A percentile compares a stretch with the other conserved stretches of the same genome.
These are phyloP conservation scores for Asterophora parasitica DNA, from an alignment of 768 basidiomycete genomes.

Conservation along the genomic window DNA sequence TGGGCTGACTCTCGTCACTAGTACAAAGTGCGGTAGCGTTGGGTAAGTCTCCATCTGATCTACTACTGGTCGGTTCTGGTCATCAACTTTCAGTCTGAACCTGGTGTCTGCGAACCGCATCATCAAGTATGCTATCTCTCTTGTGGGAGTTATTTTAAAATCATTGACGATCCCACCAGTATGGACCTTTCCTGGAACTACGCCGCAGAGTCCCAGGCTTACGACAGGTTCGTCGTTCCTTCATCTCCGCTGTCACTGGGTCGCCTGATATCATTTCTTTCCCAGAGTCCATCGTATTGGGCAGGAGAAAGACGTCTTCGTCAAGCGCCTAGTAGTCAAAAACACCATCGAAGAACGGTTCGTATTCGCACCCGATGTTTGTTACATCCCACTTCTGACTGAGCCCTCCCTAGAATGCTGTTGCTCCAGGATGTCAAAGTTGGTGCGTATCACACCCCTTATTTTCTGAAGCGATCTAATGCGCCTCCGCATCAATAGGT, in stretches of 20 bases:
- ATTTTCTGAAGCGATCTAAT: neutral
- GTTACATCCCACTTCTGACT: neutral
- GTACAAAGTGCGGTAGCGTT: constrained; percentile 66
- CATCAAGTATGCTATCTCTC: constrained; percentile 44
- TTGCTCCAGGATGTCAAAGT: constrained; percentile 64
- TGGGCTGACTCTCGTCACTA: constrained; percentile 17
- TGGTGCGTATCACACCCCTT: constrained; percentile 27
- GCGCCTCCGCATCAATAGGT: constrained; percentile 24
- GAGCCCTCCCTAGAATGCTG: constrained; percentile 45
- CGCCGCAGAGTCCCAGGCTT: constrained; percentile 66
- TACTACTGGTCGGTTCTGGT: neutral
- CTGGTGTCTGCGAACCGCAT: constrained; percentile 65
- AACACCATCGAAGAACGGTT: constrained; percentile 76
- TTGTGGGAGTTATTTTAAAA: neutral
- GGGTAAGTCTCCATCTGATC: constrained; percentile 26
- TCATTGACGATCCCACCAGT: constrained; percentile 25
- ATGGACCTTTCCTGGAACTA: constrained; percentile 76
- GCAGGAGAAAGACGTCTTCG: constrained; percentile 62
- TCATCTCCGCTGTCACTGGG: neutral
- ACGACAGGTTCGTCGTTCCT: constrained; percentile 28
- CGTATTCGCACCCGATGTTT: constrained; percentile 13
- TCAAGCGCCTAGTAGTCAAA: constrained; percentile 62
- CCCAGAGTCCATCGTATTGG: constrained; percentile 63
- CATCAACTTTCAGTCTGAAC: constrained; percentile 37
- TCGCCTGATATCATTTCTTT: constrained; percentile 22